Conservation (phyloP, 2,329 filamentous ascomycete genomes). For the Hymenoscyphus linearis region DNA sequence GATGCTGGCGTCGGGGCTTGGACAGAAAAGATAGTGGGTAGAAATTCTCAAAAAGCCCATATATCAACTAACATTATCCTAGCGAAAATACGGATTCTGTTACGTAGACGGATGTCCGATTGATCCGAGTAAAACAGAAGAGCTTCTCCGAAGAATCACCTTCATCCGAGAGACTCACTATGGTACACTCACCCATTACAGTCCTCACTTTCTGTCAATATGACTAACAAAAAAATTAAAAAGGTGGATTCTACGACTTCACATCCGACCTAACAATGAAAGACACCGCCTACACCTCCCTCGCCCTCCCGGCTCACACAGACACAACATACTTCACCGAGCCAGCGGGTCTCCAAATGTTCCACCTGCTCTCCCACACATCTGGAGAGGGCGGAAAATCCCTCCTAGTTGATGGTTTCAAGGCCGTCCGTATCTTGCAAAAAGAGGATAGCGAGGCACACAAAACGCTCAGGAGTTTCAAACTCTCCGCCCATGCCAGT, state of each 20-base stretch:
- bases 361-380: constrained; percentile 83
- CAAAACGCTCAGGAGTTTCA: constrained; percentile 47
- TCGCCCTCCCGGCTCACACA: constrained; percentile 78
- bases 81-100: constrained; percentile 69
- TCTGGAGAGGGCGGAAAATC: constrained; percentile 66
- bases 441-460: constrained; percentile 52
- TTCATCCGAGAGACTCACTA: constrained; percentile 91
- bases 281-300: constrained; percentile 86
- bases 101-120: constrained; percentile 69
- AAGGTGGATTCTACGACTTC: constrained; percentile 75
- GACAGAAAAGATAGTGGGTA: constrained; percentile 58
- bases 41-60: background rate
- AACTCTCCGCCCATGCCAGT: constrained; percentile 74
- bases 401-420: constrained; percentile 81
- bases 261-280: constrained; percentile 81
- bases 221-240: constrained; percentile 13
- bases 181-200: constrained; percentile 43
- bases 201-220: background rate
- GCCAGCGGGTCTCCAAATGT: constrained; percentile 83
- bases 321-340: constrained; percentile 97
- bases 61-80: constrained; percentile 12
- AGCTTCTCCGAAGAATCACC: constrained; percentile 73
- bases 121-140: constrained; percentile 64
- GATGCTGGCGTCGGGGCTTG: constrained; percentile 53
- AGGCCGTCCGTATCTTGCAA: constrained; percentile 58